These are phyloP conservation scores for Colletotrichum orbiculare DNA, from an alignment of 2,329 filamentous ascomycete genomes.

Conservation along the genomic window DNA sequence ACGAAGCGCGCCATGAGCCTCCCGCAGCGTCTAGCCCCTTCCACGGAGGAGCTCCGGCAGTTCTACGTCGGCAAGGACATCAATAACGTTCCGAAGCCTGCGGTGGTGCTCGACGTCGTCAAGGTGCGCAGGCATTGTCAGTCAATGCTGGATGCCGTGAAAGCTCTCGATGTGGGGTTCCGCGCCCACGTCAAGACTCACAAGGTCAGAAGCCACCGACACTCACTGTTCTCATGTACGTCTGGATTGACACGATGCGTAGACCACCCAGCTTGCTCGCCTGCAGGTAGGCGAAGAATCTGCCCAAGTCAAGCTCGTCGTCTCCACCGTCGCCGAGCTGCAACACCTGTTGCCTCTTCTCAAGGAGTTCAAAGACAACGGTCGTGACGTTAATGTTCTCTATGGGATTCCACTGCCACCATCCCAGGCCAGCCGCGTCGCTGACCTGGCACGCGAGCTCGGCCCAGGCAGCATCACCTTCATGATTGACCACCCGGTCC, in stretches of 20 bases:
- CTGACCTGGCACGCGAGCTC: slow-evolving; percentile 56
- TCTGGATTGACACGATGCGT: fast-evolving
- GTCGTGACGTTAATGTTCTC: slow-evolving; percentile 53
- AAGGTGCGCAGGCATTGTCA: slow-evolving; percentile 66
- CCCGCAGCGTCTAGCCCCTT: slow-evolving; percentile 37
- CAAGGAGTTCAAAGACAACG: slow-evolving; percentile 3
- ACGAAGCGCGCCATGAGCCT: slow-evolving; percentile 12
- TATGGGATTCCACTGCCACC: slow-evolving; percentile 70
- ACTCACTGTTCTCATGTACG: fast-evolving
- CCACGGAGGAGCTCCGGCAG: slow-evolving; percentile 33
- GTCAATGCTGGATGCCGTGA: slow-evolving; percentile 63
- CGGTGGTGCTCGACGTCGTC: slow-evolving; percentile 65
- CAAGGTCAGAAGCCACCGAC: slow-evolving; percentile 55
- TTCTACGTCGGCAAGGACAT: slow-evolving; percentile 44
- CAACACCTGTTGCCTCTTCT: slow-evolving; percentile 64
- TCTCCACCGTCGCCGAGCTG: slow-evolving; percentile 69
- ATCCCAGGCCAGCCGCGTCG: slow-evolving; percentile 63
- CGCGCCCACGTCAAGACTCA: slow-evolving; percentile 75
- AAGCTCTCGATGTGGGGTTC: slow-evolving; percentile 63
- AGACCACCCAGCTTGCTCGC: slow-evolving; percentile 66
- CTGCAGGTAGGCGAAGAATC: slow-evolving; percentile 62
- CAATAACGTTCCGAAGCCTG: slow-evolving; percentile 60
- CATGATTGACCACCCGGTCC: slow-evolving; percentile 67
- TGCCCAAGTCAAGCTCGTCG: slow-evolving; percentile 62
- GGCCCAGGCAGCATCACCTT: slow-evolving; percentile 60